A percentile compares a stretch with the other conserved stretches of the same genome.
Conservation (phyloP, 805 yeast genomes). For the Candida piceae region DNA sequence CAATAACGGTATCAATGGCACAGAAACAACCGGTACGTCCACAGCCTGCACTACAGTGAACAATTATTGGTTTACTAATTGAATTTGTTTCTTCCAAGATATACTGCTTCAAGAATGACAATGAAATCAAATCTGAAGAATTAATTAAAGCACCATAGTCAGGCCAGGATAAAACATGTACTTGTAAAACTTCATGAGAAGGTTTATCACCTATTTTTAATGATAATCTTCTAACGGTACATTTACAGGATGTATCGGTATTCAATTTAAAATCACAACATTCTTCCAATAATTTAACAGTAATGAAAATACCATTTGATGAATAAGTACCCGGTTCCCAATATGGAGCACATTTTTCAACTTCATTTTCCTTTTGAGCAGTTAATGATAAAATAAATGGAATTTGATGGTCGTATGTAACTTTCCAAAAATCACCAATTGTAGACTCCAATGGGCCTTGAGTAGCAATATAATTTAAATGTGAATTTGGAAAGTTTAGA, state of each 20-base stretch:
- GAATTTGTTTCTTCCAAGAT: conserved; percentile 16
- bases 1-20: conserved; percentile 57
- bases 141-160: conserved; percentile 67
- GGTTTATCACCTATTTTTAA: conserved; percentile 32
- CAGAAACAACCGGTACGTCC: conserved; percentile 93
- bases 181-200: conserved; percentile 53
- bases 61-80: conserved; percentile 46
- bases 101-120: conserved; percentile 37
- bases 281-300: conserved; percentile 22
- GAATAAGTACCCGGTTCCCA: conserved; percentile 64
- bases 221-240: conserved; percentile 39
- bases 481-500: conserved; percentile 37
- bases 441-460: conserved; percentile 84
- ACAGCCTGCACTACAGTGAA: conserved; percentile 96
- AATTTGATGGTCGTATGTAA: conserved; percentile 57
- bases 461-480: conserved; percentile 64
- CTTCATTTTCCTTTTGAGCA: conserved; percentile 67
- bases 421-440: conserved; percentile 78
- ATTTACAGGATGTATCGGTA: conserved; percentile 14
- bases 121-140: conserved; percentile 51
- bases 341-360: conserved; percentile 76
- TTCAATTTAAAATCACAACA: conserved; percentile 24
- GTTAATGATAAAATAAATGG: conserved; percentile 73
- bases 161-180: conserved; percentile 79
- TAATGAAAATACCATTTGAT: conserved; percentile 21